phyloP scores from a whole-genome alignment of 768 basidiomycete species.

The Polyporus arcularius region DNA sequence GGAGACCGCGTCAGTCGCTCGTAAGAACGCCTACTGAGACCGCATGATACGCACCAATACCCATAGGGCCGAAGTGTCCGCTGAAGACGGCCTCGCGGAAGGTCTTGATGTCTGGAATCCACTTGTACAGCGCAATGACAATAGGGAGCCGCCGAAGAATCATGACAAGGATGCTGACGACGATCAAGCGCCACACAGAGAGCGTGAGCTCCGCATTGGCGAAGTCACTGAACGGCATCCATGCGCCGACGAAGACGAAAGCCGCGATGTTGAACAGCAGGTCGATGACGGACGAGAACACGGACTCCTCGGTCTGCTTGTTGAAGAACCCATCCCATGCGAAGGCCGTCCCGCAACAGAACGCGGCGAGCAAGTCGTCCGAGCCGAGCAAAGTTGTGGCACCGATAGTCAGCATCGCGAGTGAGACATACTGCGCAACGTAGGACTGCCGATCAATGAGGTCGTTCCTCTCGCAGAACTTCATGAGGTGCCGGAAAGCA shows the following conservation, averaged over 20 bases:
- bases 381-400: constrained; percentile 83
- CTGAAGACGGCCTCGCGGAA: constrained; percentile 91
- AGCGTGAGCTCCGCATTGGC: constrained; percentile 64
- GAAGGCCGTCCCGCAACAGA: constrained; percentile 93
- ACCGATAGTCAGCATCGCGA: constrained; percentile 85
- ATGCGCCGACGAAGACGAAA: constrained; percentile 95
- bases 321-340: constrained; percentile 97
- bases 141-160: constrained; percentile 80
- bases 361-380: constrained; percentile 93
- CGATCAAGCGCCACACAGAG: constrained; percentile 80
- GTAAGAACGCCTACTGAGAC: neutral
- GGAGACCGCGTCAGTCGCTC: neutral
- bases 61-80: constrained; percentile 93
- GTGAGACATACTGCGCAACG: constrained; percentile 86
- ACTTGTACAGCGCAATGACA: constrained; percentile 83
- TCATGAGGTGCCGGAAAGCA: constrained; percentile 86
- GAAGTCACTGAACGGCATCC: constrained; percentile 93
- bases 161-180: constrained; percentile 81
- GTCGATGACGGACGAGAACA: constrained; percentile 96
- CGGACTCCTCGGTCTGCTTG: constrained; percentile 89
- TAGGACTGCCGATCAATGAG: constrained; percentile 94
- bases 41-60: constrained; percentile 51
- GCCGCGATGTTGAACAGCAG: constrained; percentile 94
- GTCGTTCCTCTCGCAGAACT: constrained; percentile 83
- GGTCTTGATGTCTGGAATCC: constrained; percentile 96